phyloP scores from a whole-genome alignment of 1,284 basidiomycete genomes.

The Ceratobasidium sp. region DNA sequence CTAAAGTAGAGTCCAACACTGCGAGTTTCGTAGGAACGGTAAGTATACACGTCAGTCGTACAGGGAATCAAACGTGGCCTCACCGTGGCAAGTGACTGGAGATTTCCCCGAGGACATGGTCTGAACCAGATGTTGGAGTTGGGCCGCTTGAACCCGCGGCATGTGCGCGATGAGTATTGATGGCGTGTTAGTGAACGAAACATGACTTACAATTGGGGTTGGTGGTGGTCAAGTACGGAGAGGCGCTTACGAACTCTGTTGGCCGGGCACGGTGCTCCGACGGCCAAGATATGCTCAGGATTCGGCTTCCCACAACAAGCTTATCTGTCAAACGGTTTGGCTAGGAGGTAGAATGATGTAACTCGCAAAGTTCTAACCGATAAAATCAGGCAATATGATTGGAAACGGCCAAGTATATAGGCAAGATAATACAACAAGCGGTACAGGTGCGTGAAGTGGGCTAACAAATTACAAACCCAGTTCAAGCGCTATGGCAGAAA shows the following conservation, averaged over 20 bases:
- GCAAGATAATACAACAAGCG: slow-evolving; percentile 5
- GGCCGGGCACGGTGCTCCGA: too few relatives aligned
- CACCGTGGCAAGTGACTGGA: slow-evolving; percentile 91
- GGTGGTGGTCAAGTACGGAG: background rate
- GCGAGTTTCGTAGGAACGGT: background rate
- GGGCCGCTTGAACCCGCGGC: background rate
- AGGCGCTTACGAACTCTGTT: background rate
- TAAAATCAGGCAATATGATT: background rate
- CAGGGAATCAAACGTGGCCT: slow-evolving; percentile 49
- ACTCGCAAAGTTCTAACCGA: too few relatives aligned
- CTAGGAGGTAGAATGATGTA: too few relatives aligned
- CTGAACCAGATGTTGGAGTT: background rate
- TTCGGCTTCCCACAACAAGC: too few relatives aligned
- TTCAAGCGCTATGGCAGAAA: background rate
- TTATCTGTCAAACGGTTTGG: too few relatives aligned
- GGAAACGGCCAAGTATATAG: background rate
- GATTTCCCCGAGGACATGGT: slow-evolving; percentile 58
- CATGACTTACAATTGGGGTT: background rate
- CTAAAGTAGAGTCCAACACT: slow-evolving; percentile 86
- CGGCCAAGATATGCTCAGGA: too few relatives aligned
- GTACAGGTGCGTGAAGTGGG: background rate
- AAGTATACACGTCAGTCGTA: slow-evolving; percentile 1
- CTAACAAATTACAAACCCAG: background rate
- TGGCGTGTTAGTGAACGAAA: background rate
- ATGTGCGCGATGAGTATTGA: background rate